Evolutionary conservation across 2,329 filamentous ascomycete species (phyloP).

Genomic region (Fusarium nematophilum): DNA sequence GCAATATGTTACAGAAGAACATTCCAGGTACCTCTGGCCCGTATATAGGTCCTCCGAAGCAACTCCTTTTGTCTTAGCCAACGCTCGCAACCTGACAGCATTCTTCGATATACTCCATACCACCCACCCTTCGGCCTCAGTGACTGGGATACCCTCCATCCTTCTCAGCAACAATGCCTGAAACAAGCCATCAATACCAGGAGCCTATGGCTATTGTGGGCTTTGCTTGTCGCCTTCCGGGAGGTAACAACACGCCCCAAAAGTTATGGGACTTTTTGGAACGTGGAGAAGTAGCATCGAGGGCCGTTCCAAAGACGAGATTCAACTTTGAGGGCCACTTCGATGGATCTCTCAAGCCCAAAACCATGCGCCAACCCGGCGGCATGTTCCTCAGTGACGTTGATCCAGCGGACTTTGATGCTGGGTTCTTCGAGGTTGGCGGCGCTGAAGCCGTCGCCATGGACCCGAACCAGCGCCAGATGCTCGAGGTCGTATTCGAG

Average conservation of each 20-base stretch:
- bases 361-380: slow-evolving; percentile 49
- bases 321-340: slow-evolving; percentile 52
- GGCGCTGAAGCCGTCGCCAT: slow-evolving; percentile 45
- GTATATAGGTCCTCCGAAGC: too few relatives aligned
- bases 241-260: slow-evolving; percentile 46
- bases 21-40: too few relatives aligned
- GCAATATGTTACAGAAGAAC: too few relatives aligned
- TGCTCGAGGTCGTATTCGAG: slow-evolving; percentile 56
- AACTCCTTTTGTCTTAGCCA: too few relatives aligned
- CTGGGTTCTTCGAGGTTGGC: slow-evolving; percentile 24
- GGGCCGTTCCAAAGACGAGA: slow-evolving; percentile 40
- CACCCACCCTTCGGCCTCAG: too few relatives aligned
- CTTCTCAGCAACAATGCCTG: too few relatives aligned
- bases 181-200: not conserved
- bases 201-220: slow-evolving; percentile 56
- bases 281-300: slow-evolving; percentile 45
- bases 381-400: slow-evolving; percentile 52
- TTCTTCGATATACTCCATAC: too few relatives aligned
- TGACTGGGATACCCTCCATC: too few relatives aligned
- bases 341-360: slow-evolving; percentile 50
- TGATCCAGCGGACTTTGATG: slow-evolving; percentile 31
- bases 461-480: slow-evolving; percentile 56
- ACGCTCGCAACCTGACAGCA: too few relatives aligned
- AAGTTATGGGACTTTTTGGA: slow-evolving; percentile 53
- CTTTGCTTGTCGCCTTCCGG: slow-evolving; percentile 56